A percentile compares a stretch with the other conserved stretches of the same genome.
Evolutionary conservation across 805 yeast species (phyloP).

Genomic region (Pachysolen tannophilus): DNA sequence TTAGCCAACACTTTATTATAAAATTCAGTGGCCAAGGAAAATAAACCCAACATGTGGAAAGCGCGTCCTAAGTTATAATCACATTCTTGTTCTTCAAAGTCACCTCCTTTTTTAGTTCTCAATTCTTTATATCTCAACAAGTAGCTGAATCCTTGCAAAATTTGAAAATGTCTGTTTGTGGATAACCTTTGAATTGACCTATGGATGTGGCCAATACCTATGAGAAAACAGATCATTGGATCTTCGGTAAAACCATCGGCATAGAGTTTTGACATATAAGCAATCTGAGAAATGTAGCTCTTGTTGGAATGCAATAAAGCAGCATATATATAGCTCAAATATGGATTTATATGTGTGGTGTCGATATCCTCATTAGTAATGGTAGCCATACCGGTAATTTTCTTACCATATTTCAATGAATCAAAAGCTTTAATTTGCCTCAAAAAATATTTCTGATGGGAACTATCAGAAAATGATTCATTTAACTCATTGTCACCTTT

Average conservation of each 20-base stretch:
- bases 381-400: constrained; percentile 74
- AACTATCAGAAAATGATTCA: constrained; percentile 62
- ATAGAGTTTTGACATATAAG: constrained; percentile 67
- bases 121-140: constrained; percentile 60
- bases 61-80: constrained; percentile 78
- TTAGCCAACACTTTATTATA: constrained; percentile 58
- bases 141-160: constrained; percentile 80
- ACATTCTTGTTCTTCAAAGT: constrained; percentile 63
- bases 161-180: constrained; percentile 76
- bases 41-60: constrained; percentile 77
- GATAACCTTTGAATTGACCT: constrained; percentile 89
- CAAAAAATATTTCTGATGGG: constrained; percentile 83
- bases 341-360: constrained; percentile 48
- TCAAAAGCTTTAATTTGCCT: constrained; percentile 90
- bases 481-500: constrained; percentile 52
- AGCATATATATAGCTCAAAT: constrained; percentile 61
- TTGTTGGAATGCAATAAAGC: constrained; percentile 73
- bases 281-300: constrained; percentile 76
- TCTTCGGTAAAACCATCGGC: constrained; percentile 53
- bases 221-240: constrained; percentile 66
- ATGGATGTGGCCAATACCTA: constrained; percentile 79
- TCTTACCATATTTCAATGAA: constrained; percentile 44
- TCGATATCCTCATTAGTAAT: constrained; percentile 47
- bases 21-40: constrained; percentile 62
- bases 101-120: constrained; percentile 28